Evolutionary conservation across 331 rosid genomes (phyloP), one percentile per base, ranked within the genome.

Genomic region (Arachis monticola): DNA sequence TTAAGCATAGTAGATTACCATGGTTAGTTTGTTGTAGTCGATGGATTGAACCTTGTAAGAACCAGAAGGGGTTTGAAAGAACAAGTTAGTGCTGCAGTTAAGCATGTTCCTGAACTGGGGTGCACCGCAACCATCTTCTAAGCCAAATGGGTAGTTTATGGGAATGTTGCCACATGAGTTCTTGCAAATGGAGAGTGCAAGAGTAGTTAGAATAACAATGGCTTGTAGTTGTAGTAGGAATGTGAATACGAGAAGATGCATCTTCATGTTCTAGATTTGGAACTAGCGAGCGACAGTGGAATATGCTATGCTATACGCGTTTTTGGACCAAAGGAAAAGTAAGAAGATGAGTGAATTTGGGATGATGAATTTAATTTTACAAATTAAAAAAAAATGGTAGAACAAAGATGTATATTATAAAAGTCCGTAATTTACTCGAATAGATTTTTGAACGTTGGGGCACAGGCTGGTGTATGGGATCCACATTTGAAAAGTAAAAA

Each of bases 41-140:
- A 93, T 85, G 82, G 98, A 89, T 79, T 93, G 88, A 47, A 93
- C 97, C 52, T 89, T 93, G 91, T 91, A 93, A 22, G 58, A 42
- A 17, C 98, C 98, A 3, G 98, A 93, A 8, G 96, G 94, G 6
- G 98, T 91, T 70, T 77, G 73, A 67, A 93, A 88, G 87, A 93
- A 93, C 60, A 93, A 56, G 62, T 91, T 89, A 4, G 60, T 81
- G 9, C 85, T 78, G 89, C 98, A 93, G 78, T 89, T 93, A 40
- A 93, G 60, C 96, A 89, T 88, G 82, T 72, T 73, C 17, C 97
- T 82, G 72, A 91, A 89, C 65, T 89, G 97, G 1, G 98, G 98
- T 5, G 96, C 92, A 7, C 97, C 97, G 50, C 98, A 93, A 6
- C 98, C 98, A 48, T 91, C 98, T 69, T 93, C 93, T 48, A 91